Evolutionary conservation across 805 yeast genomes (phyloP).

Genomic region (Kazachstania psychrophila): DNA sequence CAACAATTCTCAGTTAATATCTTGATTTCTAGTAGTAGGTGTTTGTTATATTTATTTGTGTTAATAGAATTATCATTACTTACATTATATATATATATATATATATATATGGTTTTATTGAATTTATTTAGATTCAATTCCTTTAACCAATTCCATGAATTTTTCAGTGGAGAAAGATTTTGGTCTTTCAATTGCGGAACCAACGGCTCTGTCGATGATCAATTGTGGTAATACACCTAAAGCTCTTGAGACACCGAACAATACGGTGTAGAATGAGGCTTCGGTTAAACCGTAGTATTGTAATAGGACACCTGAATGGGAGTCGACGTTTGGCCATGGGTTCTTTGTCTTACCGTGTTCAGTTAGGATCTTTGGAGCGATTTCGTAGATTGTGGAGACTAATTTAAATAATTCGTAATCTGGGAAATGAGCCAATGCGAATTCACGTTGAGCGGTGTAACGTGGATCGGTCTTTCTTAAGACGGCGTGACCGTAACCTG

Average conservation of each 20-base stretch:
- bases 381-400: constrained; percentile 68
- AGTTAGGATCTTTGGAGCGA: constrained; percentile 72
- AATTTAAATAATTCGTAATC: constrained; percentile 71
- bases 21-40: no score
- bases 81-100: no score
- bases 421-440: constrained; percentile 67
- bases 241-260: constrained; percentile 82
- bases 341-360: constrained; percentile 85
- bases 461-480: constrained; percentile 85
- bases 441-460: constrained; percentile 77
- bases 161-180: constrained; percentile 90
- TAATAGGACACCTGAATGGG: constrained; percentile 76
- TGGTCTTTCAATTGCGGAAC: constrained; percentile 81
- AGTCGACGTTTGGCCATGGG: constrained; percentile 90
- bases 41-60: no score
- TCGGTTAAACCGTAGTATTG: constrained; percentile 81
- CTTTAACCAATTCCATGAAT: constrained; percentile 70
- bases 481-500: constrained; percentile 86
- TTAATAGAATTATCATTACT: no score
- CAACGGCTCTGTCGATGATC: constrained; percentile 76
- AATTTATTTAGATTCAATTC: constrained; percentile 15
- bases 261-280: constrained; percentile 74
- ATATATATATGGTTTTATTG: no score
- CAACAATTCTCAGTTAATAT: no score
- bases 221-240: constrained; percentile 80